A percentile compares a stretch with the other conserved stretches of the same genome.
phyloP scores from a whole-genome alignment of 192 early-diverging fungal genomes.

The Backusella tarrabulga region DNA sequence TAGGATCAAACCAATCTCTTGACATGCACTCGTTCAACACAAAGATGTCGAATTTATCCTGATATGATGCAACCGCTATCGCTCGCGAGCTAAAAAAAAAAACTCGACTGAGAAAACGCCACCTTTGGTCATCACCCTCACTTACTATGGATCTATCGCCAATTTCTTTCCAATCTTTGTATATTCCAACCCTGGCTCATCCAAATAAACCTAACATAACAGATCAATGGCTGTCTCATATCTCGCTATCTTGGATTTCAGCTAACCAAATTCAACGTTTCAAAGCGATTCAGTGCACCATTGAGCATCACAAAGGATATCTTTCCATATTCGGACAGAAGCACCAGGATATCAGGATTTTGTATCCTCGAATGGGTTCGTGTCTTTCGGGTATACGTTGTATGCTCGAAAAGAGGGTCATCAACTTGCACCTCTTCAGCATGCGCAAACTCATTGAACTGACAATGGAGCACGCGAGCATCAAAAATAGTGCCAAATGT shows the following conservation, averaged over 20 bases:
- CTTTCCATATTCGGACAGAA: constrained; percentile 27
- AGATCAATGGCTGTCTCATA: background rate
- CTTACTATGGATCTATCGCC: constrained; percentile 35
- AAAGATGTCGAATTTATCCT: constrained; percentile 28
- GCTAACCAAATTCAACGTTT: constrained; percentile 17
- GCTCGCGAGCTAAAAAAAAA: constrained; percentile 21
- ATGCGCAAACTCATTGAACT: background rate
- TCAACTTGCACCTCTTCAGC: background rate
- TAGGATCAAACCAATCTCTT: constrained; percentile 18
- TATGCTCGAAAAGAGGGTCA: background rate
- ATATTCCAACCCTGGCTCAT: constrained; percentile 19
- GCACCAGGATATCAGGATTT: constrained; percentile 14
- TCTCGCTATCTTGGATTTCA: background rate
- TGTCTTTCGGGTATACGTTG: background rate
- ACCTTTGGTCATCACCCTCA: background rate
- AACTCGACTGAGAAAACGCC: background rate
- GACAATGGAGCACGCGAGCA: constrained; percentile 1
- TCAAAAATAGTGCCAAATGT: constrained; percentile 17
- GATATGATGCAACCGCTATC: constrained; percentile 27
- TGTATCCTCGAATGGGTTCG: constrained; percentile 19
- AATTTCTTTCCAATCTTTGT: constrained; percentile 26
- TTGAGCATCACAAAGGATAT: constrained; percentile 18
- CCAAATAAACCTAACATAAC: constrained; percentile 7
- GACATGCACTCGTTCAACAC: constrained; percentile 20
- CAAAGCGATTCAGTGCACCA: constrained; percentile 14